Evolutionary conservation across 108 stramenopile genomes (phyloP).

Genomic region (Licmophora abbreviata): DNA sequence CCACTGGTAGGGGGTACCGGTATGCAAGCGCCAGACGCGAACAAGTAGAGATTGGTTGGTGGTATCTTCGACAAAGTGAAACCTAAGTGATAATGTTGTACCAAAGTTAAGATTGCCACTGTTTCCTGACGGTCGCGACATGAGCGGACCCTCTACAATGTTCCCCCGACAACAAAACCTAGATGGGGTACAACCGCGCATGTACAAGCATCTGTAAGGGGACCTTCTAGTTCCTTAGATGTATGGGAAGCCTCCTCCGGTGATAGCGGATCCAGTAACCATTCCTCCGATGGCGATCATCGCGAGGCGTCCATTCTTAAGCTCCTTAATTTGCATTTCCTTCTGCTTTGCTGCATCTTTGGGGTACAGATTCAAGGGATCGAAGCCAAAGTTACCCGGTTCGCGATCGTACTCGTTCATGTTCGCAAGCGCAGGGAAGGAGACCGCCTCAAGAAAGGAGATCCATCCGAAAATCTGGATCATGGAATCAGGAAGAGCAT

Average conservation of each 20-base stretch:
- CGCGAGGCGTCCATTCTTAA: conserved; percentile 88
- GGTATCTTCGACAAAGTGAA: too few species aligned
- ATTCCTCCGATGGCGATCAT: conserved; percentile 93
- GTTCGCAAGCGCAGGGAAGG: conserved; percentile 46
- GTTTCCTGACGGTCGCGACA: too few species aligned
- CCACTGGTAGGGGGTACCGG: too few species aligned
- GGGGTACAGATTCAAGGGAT: conserved; percentile 59
- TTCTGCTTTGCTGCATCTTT: conserved; percentile 38
- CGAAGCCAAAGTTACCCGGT: conserved; percentile 75
- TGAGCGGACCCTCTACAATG: too few species aligned
- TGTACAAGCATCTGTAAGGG: too few species aligned
- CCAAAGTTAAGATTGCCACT: too few species aligned
- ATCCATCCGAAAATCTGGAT: conserved; percentile 76
- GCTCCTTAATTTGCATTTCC: conserved; percentile 65
- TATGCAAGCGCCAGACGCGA: too few species aligned
- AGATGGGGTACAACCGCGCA: too few species aligned
- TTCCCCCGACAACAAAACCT: too few species aligned
- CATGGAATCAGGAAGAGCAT: conserved; percentile 67
- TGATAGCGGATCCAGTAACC: conserved; percentile 64
- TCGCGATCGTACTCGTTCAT: conserved; percentile 59
- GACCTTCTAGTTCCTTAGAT: too few species aligned
- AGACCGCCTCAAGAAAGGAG: conserved; percentile 48
- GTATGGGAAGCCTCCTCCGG: conserved; percentile 95
- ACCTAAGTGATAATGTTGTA: too few species aligned
- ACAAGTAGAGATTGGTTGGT: too few species aligned